Evolutionary conservation across 805 yeast species (phyloP).

Genomic region (Torulaspora quercuum): DNA sequence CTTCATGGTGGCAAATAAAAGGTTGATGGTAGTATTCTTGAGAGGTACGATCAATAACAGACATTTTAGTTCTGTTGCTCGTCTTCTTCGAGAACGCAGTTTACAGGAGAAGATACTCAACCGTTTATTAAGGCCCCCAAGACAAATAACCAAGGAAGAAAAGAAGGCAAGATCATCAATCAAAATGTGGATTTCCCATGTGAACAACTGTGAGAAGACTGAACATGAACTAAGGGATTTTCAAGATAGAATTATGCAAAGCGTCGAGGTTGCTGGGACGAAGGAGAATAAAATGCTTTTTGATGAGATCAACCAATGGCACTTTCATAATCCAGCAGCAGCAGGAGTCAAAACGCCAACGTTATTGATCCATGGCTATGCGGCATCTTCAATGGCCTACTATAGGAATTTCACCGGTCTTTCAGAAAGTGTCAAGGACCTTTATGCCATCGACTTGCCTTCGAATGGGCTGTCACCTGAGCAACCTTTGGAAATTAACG

Average conservation of each 20-base stretch:
- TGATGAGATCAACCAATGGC: conserved; percentile 34
- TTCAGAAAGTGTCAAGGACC: conserved; percentile 45
- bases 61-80: background rate
- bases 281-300: conserved; percentile 21
- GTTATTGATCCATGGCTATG: conserved; percentile 84
- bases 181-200: conserved; percentile 17
- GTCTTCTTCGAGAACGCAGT: conserved; percentile 1
- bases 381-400: conserved; percentile 84
- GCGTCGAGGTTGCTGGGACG: conserved; percentile 18
- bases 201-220: conserved; percentile 12
- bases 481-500: conserved; percentile 32
- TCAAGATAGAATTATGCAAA: conserved; percentile 27
- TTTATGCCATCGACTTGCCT: conserved; percentile 68
- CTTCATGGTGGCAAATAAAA: background rate
- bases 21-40: background rate
- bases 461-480: conserved; percentile 68
- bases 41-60: background rate
- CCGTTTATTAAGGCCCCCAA: conserved; percentile 8
- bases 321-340: conserved; percentile 29
- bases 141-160: conserved; percentile 7
- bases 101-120: conserved; percentile 9
- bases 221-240: conserved; percentile 17
- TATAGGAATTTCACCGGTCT: conserved; percentile 62
- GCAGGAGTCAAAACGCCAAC: conserved; percentile 35
- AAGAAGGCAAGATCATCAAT: conserved; percentile 8